phyloP scores from a whole-genome alignment of 805 yeast genomes.

The Tetrapisispora fleetii region DNA sequence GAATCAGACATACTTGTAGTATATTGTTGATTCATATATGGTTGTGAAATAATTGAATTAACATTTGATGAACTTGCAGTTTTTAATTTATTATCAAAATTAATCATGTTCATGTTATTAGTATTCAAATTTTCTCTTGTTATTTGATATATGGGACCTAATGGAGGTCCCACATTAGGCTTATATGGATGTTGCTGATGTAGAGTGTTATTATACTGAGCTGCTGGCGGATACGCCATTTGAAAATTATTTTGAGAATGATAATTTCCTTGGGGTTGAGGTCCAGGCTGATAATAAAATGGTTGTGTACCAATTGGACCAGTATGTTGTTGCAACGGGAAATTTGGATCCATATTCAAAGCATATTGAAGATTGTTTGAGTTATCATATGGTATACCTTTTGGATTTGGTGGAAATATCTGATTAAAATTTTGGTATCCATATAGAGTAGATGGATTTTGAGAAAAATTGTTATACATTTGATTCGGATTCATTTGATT shows the following conservation, averaged over 20 bases:
- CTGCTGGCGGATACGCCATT: neutral
- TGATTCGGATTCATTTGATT: neutral
- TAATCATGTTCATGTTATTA: neutral
- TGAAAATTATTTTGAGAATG: neutral
- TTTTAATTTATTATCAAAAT: neutral
- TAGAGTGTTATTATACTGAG: neutral
- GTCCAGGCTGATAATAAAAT: neutral
- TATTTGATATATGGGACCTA: neutral
- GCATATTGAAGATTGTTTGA: neutral
- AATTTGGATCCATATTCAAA: neutral
- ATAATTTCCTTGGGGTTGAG: neutral
- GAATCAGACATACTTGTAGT: neutral
- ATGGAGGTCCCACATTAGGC: neutral
- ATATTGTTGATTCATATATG: neutral
- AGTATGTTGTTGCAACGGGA: neutral
- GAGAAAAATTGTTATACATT: neutral
- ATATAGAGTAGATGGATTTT: neutral
- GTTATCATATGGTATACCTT: neutral
- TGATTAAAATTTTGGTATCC: neutral
- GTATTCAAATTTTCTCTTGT: neutral
- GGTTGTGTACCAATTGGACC: neutral
- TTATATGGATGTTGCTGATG: neutral
- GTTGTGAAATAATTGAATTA: neutral
- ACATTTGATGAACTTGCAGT: neutral
- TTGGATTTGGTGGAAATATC: neutral